These are phyloP conservation scores for Quercus tomentella DNA, from an alignment of 331 rosid species.

Conservation along the genomic window DNA sequence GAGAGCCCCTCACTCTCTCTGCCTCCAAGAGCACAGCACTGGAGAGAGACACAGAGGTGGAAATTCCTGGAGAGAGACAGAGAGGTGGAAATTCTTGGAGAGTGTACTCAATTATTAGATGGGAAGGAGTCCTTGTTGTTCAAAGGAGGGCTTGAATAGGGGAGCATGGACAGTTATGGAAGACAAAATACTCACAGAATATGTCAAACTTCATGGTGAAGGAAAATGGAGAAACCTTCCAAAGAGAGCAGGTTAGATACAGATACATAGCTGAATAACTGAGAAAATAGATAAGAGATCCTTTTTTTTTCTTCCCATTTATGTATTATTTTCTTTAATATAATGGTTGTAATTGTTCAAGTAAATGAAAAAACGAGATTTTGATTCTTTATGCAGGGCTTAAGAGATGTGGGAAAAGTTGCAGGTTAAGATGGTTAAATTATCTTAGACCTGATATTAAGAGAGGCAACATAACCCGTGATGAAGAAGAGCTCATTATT, in stretches of 20 bases:
- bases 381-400: conserved; percentile 37
- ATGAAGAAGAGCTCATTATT: conserved; percentile 71
- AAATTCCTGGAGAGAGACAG: conserved; percentile 14
- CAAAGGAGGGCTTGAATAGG: conserved; percentile 55
- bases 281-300: background rate
- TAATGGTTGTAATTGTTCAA: background rate
- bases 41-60: conserved; percentile 19
- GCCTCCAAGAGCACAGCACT: background rate
- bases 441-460: conserved; percentile 68
- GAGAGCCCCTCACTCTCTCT: background rate
- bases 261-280: background rate
- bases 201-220: conserved; percentile 49
- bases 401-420: conserved; percentile 73
- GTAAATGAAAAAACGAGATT: background rate
- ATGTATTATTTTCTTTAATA: background rate
- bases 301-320: background rate
- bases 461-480: conserved; percentile 61
- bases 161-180: conserved; percentile 78
- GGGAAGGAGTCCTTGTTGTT: conserved; percentile 72
- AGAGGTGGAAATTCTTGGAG: background rate
- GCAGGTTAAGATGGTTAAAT: conserved; percentile 71
- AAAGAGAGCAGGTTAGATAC: conserved; percentile 54
- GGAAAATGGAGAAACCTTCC: conserved; percentile 76
- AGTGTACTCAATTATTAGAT: conserved; percentile 3
- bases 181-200: conserved; percentile 46